Evolutionary conservation across 495 filamentous ascomycete genomes (phyloP).

Genomic region (Talaromyces borbonicus): DNA sequence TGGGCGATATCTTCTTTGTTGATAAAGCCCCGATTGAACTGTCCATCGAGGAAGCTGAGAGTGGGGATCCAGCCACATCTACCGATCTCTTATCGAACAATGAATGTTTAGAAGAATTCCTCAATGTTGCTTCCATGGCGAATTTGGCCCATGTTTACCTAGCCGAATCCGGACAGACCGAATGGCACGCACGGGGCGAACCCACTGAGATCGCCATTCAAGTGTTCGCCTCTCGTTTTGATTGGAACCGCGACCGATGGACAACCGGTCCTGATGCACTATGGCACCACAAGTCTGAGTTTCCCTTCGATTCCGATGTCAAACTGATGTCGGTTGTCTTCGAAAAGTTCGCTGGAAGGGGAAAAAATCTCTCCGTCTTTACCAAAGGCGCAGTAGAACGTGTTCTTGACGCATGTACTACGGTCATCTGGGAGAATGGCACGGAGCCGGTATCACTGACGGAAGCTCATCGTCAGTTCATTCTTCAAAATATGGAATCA

Average conservation of each 20-base stretch:
- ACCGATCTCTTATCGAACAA: constrained; percentile 15
- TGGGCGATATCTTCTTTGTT: constrained; percentile 40
- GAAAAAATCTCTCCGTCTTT: constrained; percentile 40
- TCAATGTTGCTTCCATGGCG: constrained; percentile 53
- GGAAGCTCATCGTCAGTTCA: constrained; percentile 64
- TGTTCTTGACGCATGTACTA: constrained; percentile 58
- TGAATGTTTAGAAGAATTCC: constrained; percentile 34
- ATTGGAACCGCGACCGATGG: constrained; percentile 45
- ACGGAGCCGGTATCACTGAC: constrained; percentile 32
- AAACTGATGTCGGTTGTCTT: constrained; percentile 64
- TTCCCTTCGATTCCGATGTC: constrained; percentile 57
- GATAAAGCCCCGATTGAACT: constrained; percentile 15
- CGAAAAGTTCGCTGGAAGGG: constrained; percentile 18
- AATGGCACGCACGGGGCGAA: constrained; percentile 55
- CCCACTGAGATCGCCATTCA: constrained; percentile 65
- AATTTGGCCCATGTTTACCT: constrained; percentile 53
- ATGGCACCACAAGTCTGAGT: constrained; percentile 51
- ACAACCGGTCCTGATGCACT: constrained; percentile 39
- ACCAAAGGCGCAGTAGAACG: constrained; percentile 78
- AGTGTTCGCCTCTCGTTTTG: constrained; percentile 54
- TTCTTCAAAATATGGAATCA: constrained; percentile 55
- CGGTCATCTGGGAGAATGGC: constrained; percentile 33
- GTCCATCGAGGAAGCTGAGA: constrained; percentile 24
- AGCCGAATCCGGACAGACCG: constrained; percentile 27
- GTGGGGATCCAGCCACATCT: constrained; percentile 17